Base-by-base conservation (phyloP, 73 alveolate species). In the Symbiodinium pilosum region DNA sequence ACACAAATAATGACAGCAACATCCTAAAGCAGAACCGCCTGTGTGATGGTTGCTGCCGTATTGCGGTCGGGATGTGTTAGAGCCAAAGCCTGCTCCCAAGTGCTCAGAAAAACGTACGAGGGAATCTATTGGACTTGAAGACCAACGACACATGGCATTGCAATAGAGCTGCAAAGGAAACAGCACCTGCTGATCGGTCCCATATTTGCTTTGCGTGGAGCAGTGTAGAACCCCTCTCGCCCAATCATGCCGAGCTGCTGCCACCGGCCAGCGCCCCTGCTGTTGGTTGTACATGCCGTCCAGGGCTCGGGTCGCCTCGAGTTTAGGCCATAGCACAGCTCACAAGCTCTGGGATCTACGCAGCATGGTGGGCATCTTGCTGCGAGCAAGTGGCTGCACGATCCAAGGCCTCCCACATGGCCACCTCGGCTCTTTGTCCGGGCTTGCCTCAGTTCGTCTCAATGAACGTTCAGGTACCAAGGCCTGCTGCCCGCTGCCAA, bases 321-420 rank as follows among this genome's bases (percentile, higher is more conserved):
- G 28, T 21, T 28, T 64, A 9, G 6, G 6, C 14, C 21, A 47
- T 64, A 0, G 36, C 38, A 26, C 71, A 54, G 71, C 7, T 21
- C 26, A 54, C n/a, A 54, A 12, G 26, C n/a, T 54, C 71, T 54
- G n/a, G 71, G n/a, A 21, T 26, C 40, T 28, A 0, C 32, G 38
- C 77, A 24, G 36, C 77, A 36, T 26, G 28, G 11, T 28, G 3
- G 11, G 11, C 41, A 20, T 21, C 21, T 64, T 21, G 0, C 40
- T 0, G 77, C 3, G 20, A 36, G 36, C 97, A 34, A 71, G 97
- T n/a, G 20, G n/a, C 97, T 26, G 97, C 97, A 32, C 52, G 97
- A 41, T 52, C 97, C 75, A 91, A 24, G 5, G 97, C 97, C 30
- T 34, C 47, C 97, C 97, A 91, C 97, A 91, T 91, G 16, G 88